phyloP scores from a whole-genome alignment of 768 basidiomycete genomes.

The Dictyophora rubrovolvata region DNA sequence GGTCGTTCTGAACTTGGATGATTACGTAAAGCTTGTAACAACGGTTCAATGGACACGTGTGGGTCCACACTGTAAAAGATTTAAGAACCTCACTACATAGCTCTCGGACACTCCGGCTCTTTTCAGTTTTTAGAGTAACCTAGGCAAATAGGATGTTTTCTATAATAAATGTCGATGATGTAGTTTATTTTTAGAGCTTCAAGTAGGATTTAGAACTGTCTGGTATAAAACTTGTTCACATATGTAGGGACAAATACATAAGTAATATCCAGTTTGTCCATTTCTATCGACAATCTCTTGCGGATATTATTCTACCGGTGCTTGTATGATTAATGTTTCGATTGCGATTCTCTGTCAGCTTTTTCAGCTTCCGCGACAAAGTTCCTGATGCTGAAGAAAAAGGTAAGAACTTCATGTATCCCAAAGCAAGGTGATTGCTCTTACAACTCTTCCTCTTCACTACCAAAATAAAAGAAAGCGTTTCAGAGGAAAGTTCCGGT shows the following conservation, averaged over 20 bases:
- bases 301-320: too few relatives aligned
- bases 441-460: slow-evolving; percentile 82
- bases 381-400: slow-evolving; percentile 51
- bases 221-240: too few relatives aligned
- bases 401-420: slow-evolving; percentile 21
- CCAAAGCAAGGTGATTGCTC: background rate
- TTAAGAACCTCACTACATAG: too few relatives aligned
- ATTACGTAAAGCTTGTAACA: background rate
- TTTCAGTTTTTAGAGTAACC: too few relatives aligned
- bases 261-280: too few relatives aligned
- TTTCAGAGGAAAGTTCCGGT: background rate
- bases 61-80: background rate
- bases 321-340: slow-evolving; percentile 32
- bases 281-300: too few relatives aligned
- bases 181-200: too few relatives aligned
- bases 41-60: background rate
- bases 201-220: too few relatives aligned
- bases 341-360: slow-evolving; percentile 35
- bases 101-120: too few relatives aligned
- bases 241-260: too few relatives aligned
- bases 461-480: slow-evolving; percentile 20
- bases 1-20: background rate
- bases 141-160: too few relatives aligned
- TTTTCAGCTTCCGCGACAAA: slow-evolving; percentile 81
- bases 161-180: too few relatives aligned